Conservation (phyloP, 495 filamentous ascomycete species). For the Talaromyces trachyspermus region DNA sequence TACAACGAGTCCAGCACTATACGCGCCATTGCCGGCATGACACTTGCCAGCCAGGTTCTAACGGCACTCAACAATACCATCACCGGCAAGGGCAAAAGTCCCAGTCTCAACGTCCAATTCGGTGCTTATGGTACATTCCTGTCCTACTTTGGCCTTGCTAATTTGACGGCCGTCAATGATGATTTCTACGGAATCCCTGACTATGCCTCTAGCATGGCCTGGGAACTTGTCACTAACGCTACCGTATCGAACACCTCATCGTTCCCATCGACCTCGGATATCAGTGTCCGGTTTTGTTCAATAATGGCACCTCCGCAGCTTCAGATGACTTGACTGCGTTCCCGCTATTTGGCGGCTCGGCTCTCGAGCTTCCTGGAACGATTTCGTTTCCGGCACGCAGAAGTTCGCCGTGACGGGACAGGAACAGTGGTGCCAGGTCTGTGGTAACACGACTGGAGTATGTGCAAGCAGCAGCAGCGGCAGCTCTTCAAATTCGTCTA, state of each 20-base stretch:
- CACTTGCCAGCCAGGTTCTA: conserved; percentile 40
- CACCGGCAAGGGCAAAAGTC: conserved; percentile 20
- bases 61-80: conserved; percentile 38
- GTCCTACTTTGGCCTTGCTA: conserved; percentile 45
- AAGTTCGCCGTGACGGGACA: conserved; percentile 33
- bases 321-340: conserved; percentile 22
- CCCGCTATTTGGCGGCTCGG: conserved; percentile 35
- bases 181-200: conserved; percentile 43
- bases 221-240: conserved; percentile 45
- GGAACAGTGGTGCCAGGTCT: conserved; percentile 38
- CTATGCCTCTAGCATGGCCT: conserved; percentile 47
- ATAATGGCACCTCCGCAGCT: conserved; percentile 40
- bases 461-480: conserved; percentile 17
- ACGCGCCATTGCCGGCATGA: conserved; percentile 41
- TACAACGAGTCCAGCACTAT: conserved; percentile 41
- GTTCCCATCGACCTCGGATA: conserved; percentile 27
- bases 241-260: conserved; percentile 22
- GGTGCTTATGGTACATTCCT: conserved; percentile 44
- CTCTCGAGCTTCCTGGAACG: conserved; percentile 29
- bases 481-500: conserved; percentile 5
- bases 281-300: conserved; percentile 48
- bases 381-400: conserved; percentile 33
- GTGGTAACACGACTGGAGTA: conserved; percentile 35
- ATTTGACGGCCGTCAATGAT: conserved; percentile 22
- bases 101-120: conserved; percentile 41